Conservation (phyloP, 495 filamentous ascomycete species). For the Cudoniella acicularis region DNA sequence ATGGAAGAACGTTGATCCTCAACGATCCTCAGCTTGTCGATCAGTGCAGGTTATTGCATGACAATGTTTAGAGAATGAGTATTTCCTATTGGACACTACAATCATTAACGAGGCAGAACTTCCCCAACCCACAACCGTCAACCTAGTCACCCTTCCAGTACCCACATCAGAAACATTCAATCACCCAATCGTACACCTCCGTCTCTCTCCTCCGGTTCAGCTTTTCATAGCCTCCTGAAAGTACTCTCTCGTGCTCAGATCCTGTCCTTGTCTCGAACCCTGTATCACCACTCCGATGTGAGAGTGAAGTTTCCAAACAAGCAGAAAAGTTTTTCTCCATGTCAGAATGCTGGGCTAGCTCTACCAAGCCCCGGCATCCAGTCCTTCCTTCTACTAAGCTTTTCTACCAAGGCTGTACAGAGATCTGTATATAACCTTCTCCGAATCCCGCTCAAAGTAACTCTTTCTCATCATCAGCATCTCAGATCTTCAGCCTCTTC, state of each 20-base stretch:
- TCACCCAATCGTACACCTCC: slow-evolving; percentile 12
- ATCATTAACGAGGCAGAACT: not conserved
- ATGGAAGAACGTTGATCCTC: slow-evolving; percentile 3
- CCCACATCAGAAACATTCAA: not conserved
- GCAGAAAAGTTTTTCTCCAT: slow-evolving; percentile 1
- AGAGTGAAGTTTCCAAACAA: slow-evolving; percentile 9
- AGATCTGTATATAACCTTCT: slow-evolving; percentile 18
- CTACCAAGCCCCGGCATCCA: slow-evolving; percentile 21
- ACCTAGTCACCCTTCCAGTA: not conserved
- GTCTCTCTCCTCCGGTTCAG: not conserved
- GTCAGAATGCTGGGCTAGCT: slow-evolving; percentile 8
- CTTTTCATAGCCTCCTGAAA: slow-evolving; percentile 7
- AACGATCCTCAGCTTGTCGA: slow-evolving; percentile 6
- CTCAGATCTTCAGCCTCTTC: slow-evolving; percentile 17
- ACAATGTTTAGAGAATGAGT: not conserved
- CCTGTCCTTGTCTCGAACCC: not conserved
- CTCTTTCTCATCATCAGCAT: slow-evolving; percentile 24
- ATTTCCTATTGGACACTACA: slow-evolving; percentile 1
- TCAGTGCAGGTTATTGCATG: not conserved
- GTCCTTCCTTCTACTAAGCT: slow-evolving; percentile 13
- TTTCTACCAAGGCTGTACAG: not conserved
- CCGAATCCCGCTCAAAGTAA: slow-evolving; percentile 12
- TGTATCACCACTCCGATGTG: slow-evolving; percentile 2
- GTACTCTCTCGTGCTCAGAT: not conserved
- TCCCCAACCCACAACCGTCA: not conserved